A percentile compares a stretch with the other conserved stretches of the same genome.
Evolutionary conservation across 345 rosid species (phyloP).

Genomic region (Conringia planisiliqua): DNA sequence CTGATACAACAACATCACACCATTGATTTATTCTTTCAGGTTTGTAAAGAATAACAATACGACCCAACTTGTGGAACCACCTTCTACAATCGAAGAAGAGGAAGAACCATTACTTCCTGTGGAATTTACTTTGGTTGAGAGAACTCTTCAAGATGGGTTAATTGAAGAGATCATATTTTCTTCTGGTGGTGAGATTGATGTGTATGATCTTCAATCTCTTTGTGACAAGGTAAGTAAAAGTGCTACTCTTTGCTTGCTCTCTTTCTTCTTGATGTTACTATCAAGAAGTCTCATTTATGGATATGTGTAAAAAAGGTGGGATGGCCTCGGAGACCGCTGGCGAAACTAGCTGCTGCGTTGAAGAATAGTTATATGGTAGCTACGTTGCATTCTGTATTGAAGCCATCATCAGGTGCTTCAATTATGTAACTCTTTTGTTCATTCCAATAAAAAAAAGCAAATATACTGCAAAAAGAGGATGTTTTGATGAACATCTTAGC

Average conservation of each 20-base stretch:
- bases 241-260: background rate
- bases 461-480: slow-evolving; percentile 26
- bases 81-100: slow-evolving; percentile 34
- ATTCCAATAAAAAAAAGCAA: background rate
- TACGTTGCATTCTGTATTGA: slow-evolving; percentile 67
- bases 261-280: background rate
- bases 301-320: slow-evolving; percentile 50
- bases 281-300: background rate
- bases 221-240: slow-evolving; percentile 68
- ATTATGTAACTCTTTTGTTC: background rate
- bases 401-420: slow-evolving; percentile 51
- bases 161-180: slow-evolving; percentile 82
- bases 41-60: slow-evolving; percentile 55
- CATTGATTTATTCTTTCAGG: slow-evolving; percentile 34
- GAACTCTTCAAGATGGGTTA: slow-evolving; percentile 56
- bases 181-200: slow-evolving; percentile 84
- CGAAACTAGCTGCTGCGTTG: slow-evolving; percentile 84
- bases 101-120: slow-evolving; percentile 64
- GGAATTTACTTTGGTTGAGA: slow-evolving; percentile 76
- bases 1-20: background rate
- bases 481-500: slow-evolving; percentile 80
- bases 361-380: slow-evolving; percentile 96
- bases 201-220: slow-evolving; percentile 84
- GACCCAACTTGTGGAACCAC: slow-evolving; percentile 68
- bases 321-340: slow-evolving; percentile 90